Conservation (phyloP, 2,329 filamentous ascomycete species). For the Trichoderma sp. region DNA sequence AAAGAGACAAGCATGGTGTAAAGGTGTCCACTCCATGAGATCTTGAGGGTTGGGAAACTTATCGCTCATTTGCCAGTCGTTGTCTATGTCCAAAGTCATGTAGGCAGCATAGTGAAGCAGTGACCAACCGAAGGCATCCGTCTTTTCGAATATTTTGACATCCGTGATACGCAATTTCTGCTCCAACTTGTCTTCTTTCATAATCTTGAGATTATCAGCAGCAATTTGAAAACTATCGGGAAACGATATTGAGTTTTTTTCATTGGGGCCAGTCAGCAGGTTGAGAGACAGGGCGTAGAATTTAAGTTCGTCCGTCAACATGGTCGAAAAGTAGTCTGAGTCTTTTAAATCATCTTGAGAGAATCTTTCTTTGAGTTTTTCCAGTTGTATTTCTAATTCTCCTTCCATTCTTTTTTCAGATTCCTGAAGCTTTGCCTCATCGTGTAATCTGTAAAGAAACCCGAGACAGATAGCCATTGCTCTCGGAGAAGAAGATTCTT, state of each 20-base stretch:
- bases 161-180: neutral
- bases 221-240: neutral
- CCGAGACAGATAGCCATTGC: neutral
- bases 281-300: neutral
- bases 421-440: neutral
- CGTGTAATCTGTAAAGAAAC: neutral
- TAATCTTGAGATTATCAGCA: neutral
- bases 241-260: neutral
- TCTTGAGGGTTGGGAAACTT: neutral
- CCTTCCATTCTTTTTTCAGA: neutral
- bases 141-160: neutral
- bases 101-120: slow-evolving; percentile 20
- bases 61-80: neutral
- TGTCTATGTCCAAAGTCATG: neutral
- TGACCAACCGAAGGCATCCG: slow-evolving; percentile 2
- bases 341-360: neutral
- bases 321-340: neutral
- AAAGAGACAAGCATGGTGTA: slow-evolving; percentile 4
- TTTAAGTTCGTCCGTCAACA: too few species aligned
- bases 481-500: neutral
- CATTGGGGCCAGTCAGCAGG: neutral
- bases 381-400: neutral
- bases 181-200: neutral
- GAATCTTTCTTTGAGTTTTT: neutral
- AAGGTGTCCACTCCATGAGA: slow-evolving; percentile 8